Percentiles rank a stretch among this genome's conserved stretches.
phyloP scores from a whole-genome alignment of 495 filamentous ascomycete species.

The Acidomyces sp. region DNA sequence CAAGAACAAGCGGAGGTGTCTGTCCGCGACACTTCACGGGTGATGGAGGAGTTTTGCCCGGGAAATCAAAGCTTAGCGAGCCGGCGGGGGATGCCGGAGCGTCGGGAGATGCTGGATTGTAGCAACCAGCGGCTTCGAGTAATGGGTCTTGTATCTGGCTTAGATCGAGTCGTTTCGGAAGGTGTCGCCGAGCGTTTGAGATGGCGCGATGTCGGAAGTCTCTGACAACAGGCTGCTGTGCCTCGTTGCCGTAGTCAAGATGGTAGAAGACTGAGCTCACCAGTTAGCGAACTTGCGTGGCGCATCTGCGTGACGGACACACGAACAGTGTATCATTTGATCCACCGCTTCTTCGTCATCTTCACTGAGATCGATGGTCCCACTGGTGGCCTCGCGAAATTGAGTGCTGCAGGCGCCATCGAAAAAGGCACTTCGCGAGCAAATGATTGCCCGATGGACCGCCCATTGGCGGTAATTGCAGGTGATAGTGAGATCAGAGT shows the following conservation, averaged over 20 bases:
- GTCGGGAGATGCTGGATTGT: slow-evolving; percentile 6
- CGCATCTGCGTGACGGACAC: not conserved
- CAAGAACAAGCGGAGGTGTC: slow-evolving; percentile 11
- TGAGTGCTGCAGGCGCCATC: slow-evolving; percentile 27
- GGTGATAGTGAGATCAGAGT: slow-evolving; percentile 31
- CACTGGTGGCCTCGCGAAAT: slow-evolving; percentile 25
- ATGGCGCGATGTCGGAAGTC: slow-evolving; percentile 17
- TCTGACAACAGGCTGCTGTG: slow-evolving; percentile 15
- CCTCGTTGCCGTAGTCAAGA: slow-evolving; percentile 29
- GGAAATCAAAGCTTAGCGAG: not conserved
- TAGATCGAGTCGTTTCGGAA: slow-evolving; percentile 24
- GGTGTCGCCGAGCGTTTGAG: slow-evolving; percentile 8
- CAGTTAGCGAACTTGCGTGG: slow-evolving; percentile 8
- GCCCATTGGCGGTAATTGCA: slow-evolving; percentile 27
- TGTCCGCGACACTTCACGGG: not conserved
- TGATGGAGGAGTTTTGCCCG: slow-evolving; percentile 6
- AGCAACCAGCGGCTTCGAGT: slow-evolving; percentile 22
- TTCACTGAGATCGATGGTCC: slow-evolving; percentile 30
- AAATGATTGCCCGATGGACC: slow-evolving; percentile 30
- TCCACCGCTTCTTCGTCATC: slow-evolving; percentile 33
- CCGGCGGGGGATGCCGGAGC: not conserved
- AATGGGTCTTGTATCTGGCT: slow-evolving; percentile 28
- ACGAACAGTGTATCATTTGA: slow-evolving; percentile 32
- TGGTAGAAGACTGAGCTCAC: slow-evolving; percentile 30
- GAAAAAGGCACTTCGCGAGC: slow-evolving; percentile 31